phyloP scores from a whole-genome alignment of 2,329 filamentous ascomycete genomes.

The Coleophoma cylindrospora region DNA sequence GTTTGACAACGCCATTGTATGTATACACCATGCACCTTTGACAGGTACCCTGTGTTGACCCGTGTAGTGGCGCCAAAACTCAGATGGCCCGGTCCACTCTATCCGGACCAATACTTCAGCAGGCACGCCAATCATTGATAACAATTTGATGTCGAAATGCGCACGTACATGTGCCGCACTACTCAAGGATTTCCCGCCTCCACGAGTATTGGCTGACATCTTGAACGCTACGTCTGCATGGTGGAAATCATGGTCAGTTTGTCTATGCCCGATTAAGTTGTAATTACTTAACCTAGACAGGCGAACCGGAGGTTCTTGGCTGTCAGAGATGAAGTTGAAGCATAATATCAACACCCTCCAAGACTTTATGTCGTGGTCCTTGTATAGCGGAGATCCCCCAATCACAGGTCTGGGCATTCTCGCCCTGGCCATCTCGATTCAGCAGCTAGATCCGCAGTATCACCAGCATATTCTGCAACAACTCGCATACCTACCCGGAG shows the following conservation, averaged over 20 bases:
- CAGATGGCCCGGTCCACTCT: background rate
- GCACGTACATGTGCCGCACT: constrained; percentile 5
- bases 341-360: constrained; percentile 2
- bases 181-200: background rate
- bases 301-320: constrained; percentile 6
- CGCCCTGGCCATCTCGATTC: constrained; percentile 6
- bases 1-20: constrained; percentile 11
- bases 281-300: background rate
- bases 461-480: constrained; percentile 8
- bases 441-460: constrained; percentile 5
- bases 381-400: constrained; percentile 5
- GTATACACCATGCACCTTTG: background rate
- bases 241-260: constrained; percentile 9
- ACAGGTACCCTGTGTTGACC: background rate
- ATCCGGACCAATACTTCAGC: background rate
- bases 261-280: background rate
- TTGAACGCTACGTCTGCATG: constrained; percentile 8
- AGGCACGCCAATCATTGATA: background rate
- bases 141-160: background rate
- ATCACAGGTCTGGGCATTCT: constrained; percentile 6
- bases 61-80: background rate
- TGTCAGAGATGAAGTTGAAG: background rate
- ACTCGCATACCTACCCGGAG: constrained; percentile 6
- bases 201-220: constrained; percentile 1
- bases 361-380: constrained; percentile 4